These are phyloP conservation scores for Beta macrorhiza DNA, from an alignment of 179 eudicot genomes.

Conservation along the genomic window DNA sequence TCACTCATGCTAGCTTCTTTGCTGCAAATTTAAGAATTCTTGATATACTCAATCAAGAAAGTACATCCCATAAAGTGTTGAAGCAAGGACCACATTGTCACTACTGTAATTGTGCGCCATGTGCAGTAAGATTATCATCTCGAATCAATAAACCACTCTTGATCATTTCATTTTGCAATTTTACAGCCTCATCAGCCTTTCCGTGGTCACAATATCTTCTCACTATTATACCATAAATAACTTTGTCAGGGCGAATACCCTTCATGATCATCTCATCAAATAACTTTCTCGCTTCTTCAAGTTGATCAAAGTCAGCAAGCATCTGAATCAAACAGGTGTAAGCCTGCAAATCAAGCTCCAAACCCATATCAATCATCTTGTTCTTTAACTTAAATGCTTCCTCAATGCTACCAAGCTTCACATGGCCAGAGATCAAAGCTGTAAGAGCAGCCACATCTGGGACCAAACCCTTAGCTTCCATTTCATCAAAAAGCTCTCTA, in stretches of 20 bases:
- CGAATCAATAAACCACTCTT: slow-evolving; percentile 45
- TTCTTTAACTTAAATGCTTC: slow-evolving; percentile 64
- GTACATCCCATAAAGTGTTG: background rate
- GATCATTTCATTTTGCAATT: slow-evolving; percentile 69
- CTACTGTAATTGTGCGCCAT: slow-evolving; percentile 16
- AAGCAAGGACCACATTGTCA: slow-evolving; percentile 13
- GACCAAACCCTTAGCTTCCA: slow-evolving; percentile 63
- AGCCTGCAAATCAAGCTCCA: slow-evolving; percentile 72
- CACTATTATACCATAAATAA: slow-evolving; percentile 61
- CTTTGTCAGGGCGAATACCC: slow-evolving; percentile 73
- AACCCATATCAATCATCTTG: slow-evolving; percentile 54
- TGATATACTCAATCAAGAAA: slow-evolving; percentile 14
- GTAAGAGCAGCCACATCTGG: slow-evolving; percentile 84
- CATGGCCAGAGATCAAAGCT: slow-evolving; percentile 65
- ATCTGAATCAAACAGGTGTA: slow-evolving; percentile 83
- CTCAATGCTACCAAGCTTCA: slow-evolving; percentile 67
- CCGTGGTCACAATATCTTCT: slow-evolving; percentile 63
- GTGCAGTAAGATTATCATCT: slow-evolving; percentile 26
- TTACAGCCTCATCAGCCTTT: slow-evolving; percentile 58
- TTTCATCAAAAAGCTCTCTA: slow-evolving; percentile 58
- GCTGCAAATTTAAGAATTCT: slow-evolving; percentile 13
- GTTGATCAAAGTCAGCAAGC: slow-evolving; percentile 47
- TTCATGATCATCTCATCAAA: slow-evolving; percentile 69
- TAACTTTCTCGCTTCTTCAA: slow-evolving; percentile 63
- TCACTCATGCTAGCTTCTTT: background rate